Conservation (phyloP, 1,139 yeast species). For the Zygosaccharomyces pseudobailii region DNA sequence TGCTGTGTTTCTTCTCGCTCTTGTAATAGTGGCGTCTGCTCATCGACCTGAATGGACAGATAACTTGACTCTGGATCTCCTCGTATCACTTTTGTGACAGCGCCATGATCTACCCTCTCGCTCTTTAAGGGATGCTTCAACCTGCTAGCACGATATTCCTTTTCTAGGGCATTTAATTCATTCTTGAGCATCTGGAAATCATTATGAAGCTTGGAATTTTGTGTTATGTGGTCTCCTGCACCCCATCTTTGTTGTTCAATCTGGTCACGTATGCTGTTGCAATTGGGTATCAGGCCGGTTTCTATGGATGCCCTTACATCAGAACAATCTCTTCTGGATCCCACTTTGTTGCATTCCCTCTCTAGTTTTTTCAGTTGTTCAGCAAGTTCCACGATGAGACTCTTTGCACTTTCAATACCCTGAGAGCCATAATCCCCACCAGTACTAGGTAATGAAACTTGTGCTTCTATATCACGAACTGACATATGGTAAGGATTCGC, state of each 20-base stretch:
- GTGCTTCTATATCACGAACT: constrained; percentile 61
- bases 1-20: constrained; percentile 26
- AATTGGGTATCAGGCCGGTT: constrained; percentile 23
- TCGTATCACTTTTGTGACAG: constrained; percentile 8
- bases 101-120: constrained; percentile 12
- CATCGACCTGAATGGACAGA: constrained; percentile 37
- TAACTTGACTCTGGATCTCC: constrained; percentile 21
- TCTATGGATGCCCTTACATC: constrained; percentile 42
- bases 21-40: constrained; percentile 37
- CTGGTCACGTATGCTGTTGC: constrained; percentile 26
- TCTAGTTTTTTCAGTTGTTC: constrained; percentile 40
- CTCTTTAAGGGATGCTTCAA: constrained; percentile 32
- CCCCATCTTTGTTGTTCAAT: constrained; percentile 28
- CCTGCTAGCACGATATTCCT: constrained; percentile 38
- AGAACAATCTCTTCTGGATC: constrained; percentile 49
- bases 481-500: constrained; percentile 41
- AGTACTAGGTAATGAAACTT: constrained; percentile 28
- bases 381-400: constrained; percentile 42
- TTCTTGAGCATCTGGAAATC: constrained; percentile 42
- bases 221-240: constrained; percentile 33
- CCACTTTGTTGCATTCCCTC: constrained; percentile 50
- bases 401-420: constrained; percentile 19
- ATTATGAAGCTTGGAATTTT: constrained; percentile 38
- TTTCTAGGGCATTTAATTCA: constrained; percentile 38
- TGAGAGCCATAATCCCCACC: constrained; percentile 22